Evolutionary conservation across 1,139 yeast genomes (phyloP).

Genomic region (Tardiomyces digboiensis): DNA sequence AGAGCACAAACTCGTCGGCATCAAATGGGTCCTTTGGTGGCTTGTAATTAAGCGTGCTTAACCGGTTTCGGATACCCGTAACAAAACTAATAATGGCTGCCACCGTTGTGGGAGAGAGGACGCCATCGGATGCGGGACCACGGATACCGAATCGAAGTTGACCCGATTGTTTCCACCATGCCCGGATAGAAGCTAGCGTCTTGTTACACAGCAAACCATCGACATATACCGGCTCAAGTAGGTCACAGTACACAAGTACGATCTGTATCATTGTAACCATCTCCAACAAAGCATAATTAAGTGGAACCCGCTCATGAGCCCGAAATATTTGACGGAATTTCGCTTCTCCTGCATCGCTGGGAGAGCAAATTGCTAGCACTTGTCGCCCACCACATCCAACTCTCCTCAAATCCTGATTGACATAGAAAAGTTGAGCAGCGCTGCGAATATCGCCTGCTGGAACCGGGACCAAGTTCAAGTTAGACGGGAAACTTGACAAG

Average conservation of each 20-base stretch:
- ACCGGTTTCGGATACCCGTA: slow-evolving; percentile 53
- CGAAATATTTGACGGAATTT: slow-evolving; percentile 73
- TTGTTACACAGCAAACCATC: slow-evolving; percentile 79
- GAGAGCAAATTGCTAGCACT: slow-evolving; percentile 53
- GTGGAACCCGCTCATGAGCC: slow-evolving; percentile 42
- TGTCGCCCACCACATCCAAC: slow-evolving; percentile 83
- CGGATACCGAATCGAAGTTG: slow-evolving; percentile 45
- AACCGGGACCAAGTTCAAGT: slow-evolving; percentile 60
- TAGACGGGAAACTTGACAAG: slow-evolving; percentile 69
- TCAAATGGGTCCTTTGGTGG: slow-evolving; percentile 88
- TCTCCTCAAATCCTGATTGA: slow-evolving; percentile 69
- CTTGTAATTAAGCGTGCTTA: slow-evolving; percentile 53
- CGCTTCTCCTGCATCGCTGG: slow-evolving; percentile 72
- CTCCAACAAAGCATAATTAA: slow-evolving; percentile 63
- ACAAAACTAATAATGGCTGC: slow-evolving; percentile 60
- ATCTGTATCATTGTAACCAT: slow-evolving; percentile 67
- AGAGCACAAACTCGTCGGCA: slow-evolving; percentile 50
- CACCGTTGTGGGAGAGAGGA: slow-evolving; percentile 56
- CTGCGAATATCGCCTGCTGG: slow-evolving; percentile 47
- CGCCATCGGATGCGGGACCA: slow-evolving; percentile 38
- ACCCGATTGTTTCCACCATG: slow-evolving; percentile 84
- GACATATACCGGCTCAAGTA: slow-evolving; percentile 57
- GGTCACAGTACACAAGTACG: slow-evolving; percentile 65
- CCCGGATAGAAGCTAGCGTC: slow-evolving; percentile 59
- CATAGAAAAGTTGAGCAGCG: slow-evolving; percentile 48